These are phyloP conservation scores for Brasilioporus rufonigricans DNA, from an alignment of 768 basidiomycete species.

Conservation along the genomic window DNA sequence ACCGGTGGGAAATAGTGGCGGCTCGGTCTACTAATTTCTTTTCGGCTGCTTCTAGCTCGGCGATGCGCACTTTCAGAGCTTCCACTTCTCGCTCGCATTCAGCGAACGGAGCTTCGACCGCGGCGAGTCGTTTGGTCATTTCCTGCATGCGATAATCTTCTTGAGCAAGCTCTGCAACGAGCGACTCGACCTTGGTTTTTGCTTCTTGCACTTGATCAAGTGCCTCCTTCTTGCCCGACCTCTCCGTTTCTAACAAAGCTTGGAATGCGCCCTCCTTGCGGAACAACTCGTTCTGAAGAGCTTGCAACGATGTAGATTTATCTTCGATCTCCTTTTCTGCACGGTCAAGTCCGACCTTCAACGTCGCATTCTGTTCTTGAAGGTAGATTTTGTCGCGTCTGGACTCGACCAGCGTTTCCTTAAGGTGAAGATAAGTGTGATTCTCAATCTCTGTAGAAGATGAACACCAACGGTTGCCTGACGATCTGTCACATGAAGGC, in stretches of 20 bases:
- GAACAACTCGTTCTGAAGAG: slow-evolving; percentile 24
- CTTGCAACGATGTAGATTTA: slow-evolving; percentile 10
- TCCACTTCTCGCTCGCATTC: slow-evolving; percentile 31
- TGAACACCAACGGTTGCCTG: slow-evolving; percentile 16
- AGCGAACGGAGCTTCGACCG: slow-evolving; percentile 20
- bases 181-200: slow-evolving; percentile 20
- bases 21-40: slow-evolving; percentile 28
- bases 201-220: slow-evolving; percentile 15
- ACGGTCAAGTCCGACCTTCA: no score
- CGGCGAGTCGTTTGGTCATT: slow-evolving; percentile 21
- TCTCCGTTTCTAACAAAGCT: slow-evolving; percentile 25
- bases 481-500: slow-evolving; percentile 18
- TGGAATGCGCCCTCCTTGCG: slow-evolving; percentile 25
- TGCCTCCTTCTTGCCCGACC: slow-evolving; percentile 18
- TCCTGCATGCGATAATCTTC: slow-evolving; percentile 20
- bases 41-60: slow-evolving; percentile 29
- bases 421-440: neutral
- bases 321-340: slow-evolving; percentile 6
- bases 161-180: slow-evolving; percentile 21
- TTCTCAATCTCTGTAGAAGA: neutral
- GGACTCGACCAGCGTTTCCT: slow-evolving; percentile 18
- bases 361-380: slow-evolving; percentile 21
- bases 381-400: slow-evolving; percentile 17
- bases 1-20: slow-evolving; percentile 35
- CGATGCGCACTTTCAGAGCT: slow-evolving; percentile 18